Percentiles rank a stretch among this genome's conserved stretches.
These are phyloP conservation scores for Verbascum thapsus DNA, from an alignment of 257 asterid species.

Conservation along the genomic window DNA sequence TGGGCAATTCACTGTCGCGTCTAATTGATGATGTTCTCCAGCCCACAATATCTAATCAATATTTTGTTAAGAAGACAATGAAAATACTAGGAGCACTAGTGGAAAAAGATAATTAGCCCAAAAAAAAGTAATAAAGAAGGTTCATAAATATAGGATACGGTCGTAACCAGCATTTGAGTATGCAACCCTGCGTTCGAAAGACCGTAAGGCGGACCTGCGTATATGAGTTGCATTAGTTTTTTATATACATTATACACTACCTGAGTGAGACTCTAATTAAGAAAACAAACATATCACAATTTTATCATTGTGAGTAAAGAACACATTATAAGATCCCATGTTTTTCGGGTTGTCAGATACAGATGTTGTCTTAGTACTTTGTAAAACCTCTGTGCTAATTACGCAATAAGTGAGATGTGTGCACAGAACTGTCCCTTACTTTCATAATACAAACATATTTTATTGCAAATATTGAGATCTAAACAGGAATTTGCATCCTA, in stretches of 20 bases:
- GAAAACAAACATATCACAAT: too few species aligned
- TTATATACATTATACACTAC: too few species aligned
- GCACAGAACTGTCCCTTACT: too few species aligned
- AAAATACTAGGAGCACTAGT: neutral
- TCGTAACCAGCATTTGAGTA: constrained; percentile 92
- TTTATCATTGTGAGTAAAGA: too few species aligned
- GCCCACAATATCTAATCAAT: constrained; percentile 81
- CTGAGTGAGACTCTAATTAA: too few species aligned
- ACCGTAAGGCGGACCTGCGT: constrained; percentile 85
- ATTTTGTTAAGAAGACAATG: constrained; percentile 45
- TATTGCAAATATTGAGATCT: constrained; percentile 2
- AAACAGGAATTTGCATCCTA: constrained; percentile 21
- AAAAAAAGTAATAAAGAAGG: constrained; percentile 5
- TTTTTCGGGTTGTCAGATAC: too few species aligned
- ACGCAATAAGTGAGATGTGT: too few species aligned
- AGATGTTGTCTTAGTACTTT: too few species aligned
- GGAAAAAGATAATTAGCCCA: constrained; percentile 16
- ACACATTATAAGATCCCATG: too few species aligned
- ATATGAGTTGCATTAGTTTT: constrained; percentile 20
- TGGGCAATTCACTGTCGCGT: constrained; percentile 85
- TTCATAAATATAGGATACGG: constrained; percentile 69
- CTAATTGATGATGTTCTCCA: constrained; percentile 99
- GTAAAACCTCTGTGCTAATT: too few species aligned
- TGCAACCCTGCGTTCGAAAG: constrained; percentile 83
- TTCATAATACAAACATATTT: too few species aligned